A percentile compares a stretch with the other conserved stretches of the same genome.
phyloP scores from a whole-genome alignment of 1,284 basidiomycete species.

The Afroboletus lepidellus region DNA sequence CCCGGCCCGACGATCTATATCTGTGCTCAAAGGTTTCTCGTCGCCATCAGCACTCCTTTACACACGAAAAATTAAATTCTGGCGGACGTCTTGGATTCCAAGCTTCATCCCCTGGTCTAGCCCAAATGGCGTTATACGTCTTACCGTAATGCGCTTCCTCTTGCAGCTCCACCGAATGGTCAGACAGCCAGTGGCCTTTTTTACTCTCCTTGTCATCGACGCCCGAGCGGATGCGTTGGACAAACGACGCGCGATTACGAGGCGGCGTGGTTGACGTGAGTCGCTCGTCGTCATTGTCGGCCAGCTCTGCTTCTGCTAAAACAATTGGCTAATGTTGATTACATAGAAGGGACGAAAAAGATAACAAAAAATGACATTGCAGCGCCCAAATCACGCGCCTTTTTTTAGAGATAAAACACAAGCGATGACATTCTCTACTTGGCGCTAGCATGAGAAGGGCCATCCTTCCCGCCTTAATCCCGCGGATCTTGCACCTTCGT shows the following conservation, averaged over 20 bases:
- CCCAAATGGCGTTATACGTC: too few relatives aligned
- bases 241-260: not conserved
- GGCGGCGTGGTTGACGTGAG: not conserved
- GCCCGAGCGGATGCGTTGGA: not conserved
- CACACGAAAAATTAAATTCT: not conserved
- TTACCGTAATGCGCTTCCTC: too few relatives aligned
- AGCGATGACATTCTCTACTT: conserved; percentile 11
- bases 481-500: conserved; percentile 11
- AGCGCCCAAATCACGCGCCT: not conserved
- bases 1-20: not conserved
- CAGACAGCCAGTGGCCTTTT: too few relatives aligned
- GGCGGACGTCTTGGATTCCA: too few relatives aligned
- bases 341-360: not conserved
- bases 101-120: not conserved
- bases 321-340: not conserved
- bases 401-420: not conserved
- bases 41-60: not conserved
- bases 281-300: not conserved
- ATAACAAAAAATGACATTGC: not conserved
- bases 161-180: too few relatives aligned
- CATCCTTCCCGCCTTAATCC: not conserved
- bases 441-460: conserved; percentile 11
- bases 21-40: not conserved
- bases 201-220: not conserved
- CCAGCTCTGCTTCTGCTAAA: too few relatives aligned